Conservation (phyloP, 257 asterid species). For the Solanum dulcamara region DNA sequence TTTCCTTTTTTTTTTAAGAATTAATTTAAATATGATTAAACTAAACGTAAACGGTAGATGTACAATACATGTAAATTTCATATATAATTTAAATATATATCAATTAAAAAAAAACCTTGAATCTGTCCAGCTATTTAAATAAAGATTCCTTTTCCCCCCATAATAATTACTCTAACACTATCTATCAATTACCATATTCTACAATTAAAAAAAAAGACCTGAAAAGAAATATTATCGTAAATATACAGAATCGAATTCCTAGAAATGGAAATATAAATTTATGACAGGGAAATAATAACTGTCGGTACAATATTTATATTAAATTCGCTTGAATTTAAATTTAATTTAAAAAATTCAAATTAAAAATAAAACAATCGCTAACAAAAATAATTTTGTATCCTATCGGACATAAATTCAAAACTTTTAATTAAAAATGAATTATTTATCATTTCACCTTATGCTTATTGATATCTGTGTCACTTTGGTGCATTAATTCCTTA, state of each 20-base stretch:
- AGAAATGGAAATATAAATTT: neutral
- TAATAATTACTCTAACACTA: neutral
- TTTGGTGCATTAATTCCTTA: neutral
- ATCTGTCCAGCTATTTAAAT: neutral
- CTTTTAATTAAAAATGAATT: neutral
- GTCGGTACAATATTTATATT: neutral
- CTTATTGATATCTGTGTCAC: neutral
- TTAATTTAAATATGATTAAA: neutral
- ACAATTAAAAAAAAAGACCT: neutral
- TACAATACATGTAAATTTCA: neutral
- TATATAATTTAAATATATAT: neutral
- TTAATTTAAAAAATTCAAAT: neutral
- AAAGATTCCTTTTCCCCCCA: too few relatives aligned
- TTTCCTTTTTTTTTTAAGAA: neutral
- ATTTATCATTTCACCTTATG: neutral
- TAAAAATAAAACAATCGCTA: fast-evolving
- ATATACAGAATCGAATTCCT: neutral
- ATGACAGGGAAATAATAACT: neutral
- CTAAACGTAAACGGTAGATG: neutral
- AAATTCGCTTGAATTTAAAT: neutral
- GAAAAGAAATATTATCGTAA: neutral
- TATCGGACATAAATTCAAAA: fast-evolving
- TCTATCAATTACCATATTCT: neutral
- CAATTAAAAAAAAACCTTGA: neutral
- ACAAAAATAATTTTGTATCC: neutral